Evolutionary conservation across 1,284 basidiomycete genomes (phyloP), one percentile per base, ranked within the genome.

Genomic region (Puccinia hordei): DNA sequence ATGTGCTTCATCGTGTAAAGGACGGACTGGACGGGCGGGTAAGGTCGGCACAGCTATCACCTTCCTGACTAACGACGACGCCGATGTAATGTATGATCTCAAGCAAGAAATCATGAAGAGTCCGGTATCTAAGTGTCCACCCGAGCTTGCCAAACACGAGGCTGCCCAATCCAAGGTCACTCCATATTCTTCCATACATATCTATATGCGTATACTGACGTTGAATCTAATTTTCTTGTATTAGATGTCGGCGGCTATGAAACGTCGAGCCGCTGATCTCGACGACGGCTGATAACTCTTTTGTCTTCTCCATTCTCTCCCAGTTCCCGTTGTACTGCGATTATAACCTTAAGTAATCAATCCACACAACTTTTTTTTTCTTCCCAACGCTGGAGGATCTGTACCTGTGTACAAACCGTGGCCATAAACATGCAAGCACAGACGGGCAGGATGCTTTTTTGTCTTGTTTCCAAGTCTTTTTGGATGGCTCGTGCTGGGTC

Each of bases 31-130:
- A 84, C 92, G 96, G 87, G 96, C 97, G 19, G 96, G 96, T 69
- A 99, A 98, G 87, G 89, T 90, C 84, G 96, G 96, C 79, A 90
- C 90, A 0, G 90, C 97, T 15, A 94, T 98, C 85, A 98, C 97
- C 27, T 98, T 99, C 89, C 88, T 99, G 82, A 92, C 92, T 65
- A 95, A 96, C 84, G 91, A 94, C 83, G 96, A 99, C 85, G 93
- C 95, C 79, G 96, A 99, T 87, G 92, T 98, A 85, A 94, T 98
- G 93, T 94, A 94, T 87, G 93, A 94, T 86, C 89, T 95, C 83
- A 94, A 91, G 87, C 91, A 93, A 91, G 94, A 97, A 86, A 94
- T 98, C 81, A 91, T 91, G 41, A 97, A 97, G 88, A 93, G 92
- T 83, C 93, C 94, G 0, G 91, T 93, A 82, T 93, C 92, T n/a